These are phyloP conservation scores for Salix udensis DNA, from an alignment of 345 rosid species.

Conservation along the genomic window DNA sequence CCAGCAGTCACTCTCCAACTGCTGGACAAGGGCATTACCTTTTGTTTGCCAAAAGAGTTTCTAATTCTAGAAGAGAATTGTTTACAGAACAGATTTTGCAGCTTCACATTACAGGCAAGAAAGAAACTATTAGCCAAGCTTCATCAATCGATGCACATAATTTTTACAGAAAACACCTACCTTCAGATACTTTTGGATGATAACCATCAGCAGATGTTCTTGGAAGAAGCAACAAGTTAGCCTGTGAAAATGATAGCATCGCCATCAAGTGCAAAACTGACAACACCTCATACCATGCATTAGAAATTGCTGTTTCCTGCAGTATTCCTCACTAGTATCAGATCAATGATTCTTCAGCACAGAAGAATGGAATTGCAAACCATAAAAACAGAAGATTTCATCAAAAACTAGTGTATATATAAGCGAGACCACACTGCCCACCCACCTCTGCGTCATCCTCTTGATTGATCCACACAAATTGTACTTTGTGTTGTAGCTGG, in stretches of 20 bases:
- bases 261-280: slow-evolving; percentile 98
- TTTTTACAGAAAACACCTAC: slow-evolving; percentile 35
- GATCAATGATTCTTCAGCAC: slow-evolving; percentile 7
- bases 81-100: too few species aligned
- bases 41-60: neutral
- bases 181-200: slow-evolving; percentile 90
- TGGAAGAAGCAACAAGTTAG: slow-evolving; percentile 88
- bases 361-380: slow-evolving; percentile 12
- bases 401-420: neutral
- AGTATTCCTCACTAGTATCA: slow-evolving; percentile 21
- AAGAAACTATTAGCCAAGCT: neutral
- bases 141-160: neutral
- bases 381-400: neutral
- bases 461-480: slow-evolving; percentile 87
- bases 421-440: neutral
- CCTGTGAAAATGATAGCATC: slow-evolving; percentile 79
- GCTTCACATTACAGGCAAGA: neutral
- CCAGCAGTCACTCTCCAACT: neutral
- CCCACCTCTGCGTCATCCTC: slow-evolving; percentile 93
- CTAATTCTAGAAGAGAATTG: neutral
- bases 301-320: slow-evolving; percentile 88
- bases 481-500: slow-evolving; percentile 72
- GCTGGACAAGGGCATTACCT: neutral
- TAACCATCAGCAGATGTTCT: slow-evolving; percentile 73
- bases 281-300: slow-evolving; percentile 93